Evolutionary conservation across 2,329 filamentous ascomycete species (phyloP).

Genomic region (Aspergillus aculeatus): DNA sequence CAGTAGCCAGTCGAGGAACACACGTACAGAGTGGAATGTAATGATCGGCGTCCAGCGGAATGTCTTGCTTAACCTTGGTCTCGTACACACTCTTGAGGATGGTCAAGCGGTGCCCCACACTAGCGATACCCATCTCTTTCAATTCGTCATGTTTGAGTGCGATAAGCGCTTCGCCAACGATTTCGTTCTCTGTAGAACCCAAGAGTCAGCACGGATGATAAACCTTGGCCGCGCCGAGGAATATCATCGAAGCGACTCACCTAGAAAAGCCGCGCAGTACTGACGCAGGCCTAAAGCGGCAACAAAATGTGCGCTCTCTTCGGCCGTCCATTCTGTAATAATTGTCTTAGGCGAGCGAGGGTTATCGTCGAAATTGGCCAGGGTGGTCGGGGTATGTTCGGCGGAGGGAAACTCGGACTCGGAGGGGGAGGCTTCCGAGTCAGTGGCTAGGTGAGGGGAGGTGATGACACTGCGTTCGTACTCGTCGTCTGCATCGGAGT

Average conservation of each 20-base stretch:
- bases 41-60: conserved; percentile 87
- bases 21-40: conserved; percentile 86
- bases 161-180: conserved; percentile 86
- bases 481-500: conserved; percentile 66
- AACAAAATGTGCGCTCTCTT: conserved; percentile 89
- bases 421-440: conserved; percentile 58
- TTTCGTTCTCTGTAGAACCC: conserved; percentile 74
- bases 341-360: conserved; percentile 55
- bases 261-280: conserved; percentile 79
- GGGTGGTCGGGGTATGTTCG: conserved; percentile 64
- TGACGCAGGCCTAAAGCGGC: conserved; percentile 74
- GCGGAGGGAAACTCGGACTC: conserved; percentile 59
- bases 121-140: conserved; percentile 89
- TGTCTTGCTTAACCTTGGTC: conserved; percentile 88
- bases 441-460: conserved; percentile 55
- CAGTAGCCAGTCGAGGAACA: conserved; percentile 6
- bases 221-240: neutral
- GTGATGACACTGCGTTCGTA: conserved; percentile 61
- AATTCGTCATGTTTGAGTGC: conserved; percentile 88
- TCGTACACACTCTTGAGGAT: conserved; percentile 97
- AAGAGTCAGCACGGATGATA: conserved; percentile 9
- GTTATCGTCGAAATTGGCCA: conserved; percentile 52
- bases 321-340: conserved; percentile 65
- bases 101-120: conserved; percentile 89
- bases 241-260: conserved; percentile 53